phyloP scores from a whole-genome alignment of 129 eudicot genomes.

The Tagetes erecta region DNA sequence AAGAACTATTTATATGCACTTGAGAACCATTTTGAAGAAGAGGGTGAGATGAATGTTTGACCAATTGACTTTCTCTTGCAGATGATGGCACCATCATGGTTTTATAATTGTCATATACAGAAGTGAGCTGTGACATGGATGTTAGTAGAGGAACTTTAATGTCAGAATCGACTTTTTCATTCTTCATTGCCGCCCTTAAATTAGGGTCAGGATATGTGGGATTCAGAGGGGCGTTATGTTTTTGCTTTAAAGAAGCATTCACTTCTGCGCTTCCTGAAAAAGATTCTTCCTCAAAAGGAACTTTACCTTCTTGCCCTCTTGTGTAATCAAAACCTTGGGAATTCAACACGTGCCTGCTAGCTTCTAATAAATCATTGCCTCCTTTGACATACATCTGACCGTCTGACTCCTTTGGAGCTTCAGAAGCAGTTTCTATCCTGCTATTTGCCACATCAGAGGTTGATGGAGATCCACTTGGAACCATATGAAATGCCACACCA shows the following conservation, averaged over 20 bases:
- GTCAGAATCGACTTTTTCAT: slow-evolving; percentile 29
- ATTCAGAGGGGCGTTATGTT: slow-evolving; percentile 39
- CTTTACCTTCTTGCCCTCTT: slow-evolving; percentile 32
- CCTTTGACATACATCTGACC: slow-evolving; percentile 23
- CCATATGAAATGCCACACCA: slow-evolving; percentile 32
- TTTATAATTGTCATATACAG: slow-evolving; percentile 32
- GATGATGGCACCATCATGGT: slow-evolving; percentile 29
- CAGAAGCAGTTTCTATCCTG: slow-evolving; percentile 36
- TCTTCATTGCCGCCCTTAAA: slow-evolving; percentile 23
- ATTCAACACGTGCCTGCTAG: slow-evolving; percentile 29
- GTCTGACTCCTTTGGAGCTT: slow-evolving; percentile 38
- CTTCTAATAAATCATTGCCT: slow-evolving; percentile 25
- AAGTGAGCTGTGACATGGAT: slow-evolving; percentile 31
- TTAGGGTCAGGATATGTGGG: slow-evolving; percentile 37
- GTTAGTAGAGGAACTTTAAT: slow-evolving; percentile 37
- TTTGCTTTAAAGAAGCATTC: slow-evolving; percentile 37
- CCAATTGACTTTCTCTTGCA: slow-evolving; percentile 19
- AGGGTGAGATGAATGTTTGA: slow-evolving; percentile 34
- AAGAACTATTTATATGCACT: slow-evolving; percentile 35
- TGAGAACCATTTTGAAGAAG: slow-evolving; percentile 39
- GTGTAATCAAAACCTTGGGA: slow-evolving; percentile 39
- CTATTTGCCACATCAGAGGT: slow-evolving; percentile 43
- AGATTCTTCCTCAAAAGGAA: slow-evolving; percentile 30
- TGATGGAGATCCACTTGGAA: slow-evolving; percentile 36
- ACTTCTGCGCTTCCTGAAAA: slow-evolving; percentile 31